A percentile compares a stretch with the other conserved stretches of the same genome.
phyloP scores from a whole-genome alignment of 192 early-diverging fungal species.

The Martensiomyces pterosporus region DNA sequence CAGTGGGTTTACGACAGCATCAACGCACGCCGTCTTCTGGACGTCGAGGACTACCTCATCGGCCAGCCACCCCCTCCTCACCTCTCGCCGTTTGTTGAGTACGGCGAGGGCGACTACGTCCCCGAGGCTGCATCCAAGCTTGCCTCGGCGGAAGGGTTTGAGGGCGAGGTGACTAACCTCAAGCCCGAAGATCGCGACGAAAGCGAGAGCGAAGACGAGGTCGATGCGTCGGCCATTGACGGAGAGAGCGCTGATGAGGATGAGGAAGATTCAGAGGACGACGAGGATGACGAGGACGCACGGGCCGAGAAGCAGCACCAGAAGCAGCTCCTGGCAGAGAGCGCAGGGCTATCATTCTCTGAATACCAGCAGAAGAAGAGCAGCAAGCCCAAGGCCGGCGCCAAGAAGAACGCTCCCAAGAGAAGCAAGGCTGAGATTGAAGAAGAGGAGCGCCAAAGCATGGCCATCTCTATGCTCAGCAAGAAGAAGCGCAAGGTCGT shows the following conservation, averaged over 20 bases:
- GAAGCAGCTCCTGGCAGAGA: conserved; percentile 42
- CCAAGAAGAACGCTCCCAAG: conserved; percentile 9
- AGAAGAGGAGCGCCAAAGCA: conserved; percentile 47
- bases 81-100: conserved; percentile 88
- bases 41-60: conserved; percentile 61
- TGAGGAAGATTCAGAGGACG: conserved; percentile 8
- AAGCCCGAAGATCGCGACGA: conserved; percentile 56
- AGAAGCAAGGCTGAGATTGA: conserved; percentile 36
- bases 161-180: conserved; percentile 61
- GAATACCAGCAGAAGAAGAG: conserved; percentile 38
- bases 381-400: conserved; percentile 3
- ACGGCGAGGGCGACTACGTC: conserved; percentile 82
- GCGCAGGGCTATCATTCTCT: conserved; percentile 36
- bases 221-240: conserved; percentile 53
- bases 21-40: conserved; percentile 76
- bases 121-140: conserved; percentile 55
- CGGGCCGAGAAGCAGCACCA: conserved; percentile 43
- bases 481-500: conserved; percentile 50
- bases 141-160: conserved; percentile 49
- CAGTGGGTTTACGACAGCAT: conserved; percentile 97
- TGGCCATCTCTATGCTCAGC: conserved; percentile 52
- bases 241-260: conserved; percentile 48
- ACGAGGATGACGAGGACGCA: conserved; percentile 28
- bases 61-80: conserved; percentile 87
- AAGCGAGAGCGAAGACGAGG: conserved; percentile 58